Evolutionary conservation across 1,284 basidiomycete genomes (phyloP).

Genomic region (Nidula niveotomentosa): DNA sequence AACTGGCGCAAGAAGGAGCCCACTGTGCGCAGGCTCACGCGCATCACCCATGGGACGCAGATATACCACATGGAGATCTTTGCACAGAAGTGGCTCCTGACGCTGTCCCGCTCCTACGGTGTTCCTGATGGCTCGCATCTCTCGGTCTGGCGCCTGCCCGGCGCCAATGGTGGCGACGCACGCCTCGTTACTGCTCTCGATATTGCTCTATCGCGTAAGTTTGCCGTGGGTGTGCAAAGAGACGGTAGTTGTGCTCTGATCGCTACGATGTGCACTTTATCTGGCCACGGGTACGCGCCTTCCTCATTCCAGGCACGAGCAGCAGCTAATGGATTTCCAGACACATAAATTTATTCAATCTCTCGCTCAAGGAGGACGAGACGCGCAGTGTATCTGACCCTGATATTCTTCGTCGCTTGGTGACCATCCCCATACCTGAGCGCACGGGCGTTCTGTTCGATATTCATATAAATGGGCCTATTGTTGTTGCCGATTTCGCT

Average conservation of each 20-base stretch:
- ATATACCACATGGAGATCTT: constrained; percentile 45
- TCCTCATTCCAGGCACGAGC: too few species aligned
- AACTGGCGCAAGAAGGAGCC: constrained; percentile 45
- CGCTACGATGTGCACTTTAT: background rate
- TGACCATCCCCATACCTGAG: constrained; percentile 10
- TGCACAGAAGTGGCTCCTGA: constrained; percentile 44
- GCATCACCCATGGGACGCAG: constrained; percentile 32
- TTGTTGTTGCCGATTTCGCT: constrained; percentile 34
- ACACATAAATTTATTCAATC: background rate
- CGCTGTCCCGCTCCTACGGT: constrained; percentile 32
- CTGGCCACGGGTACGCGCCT: too few species aligned
- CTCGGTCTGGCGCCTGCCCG: constrained; percentile 34
- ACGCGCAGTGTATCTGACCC: background rate
- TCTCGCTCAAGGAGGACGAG: constrained; percentile 1
- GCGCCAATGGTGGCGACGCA: background rate
- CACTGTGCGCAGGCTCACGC: constrained; percentile 30
- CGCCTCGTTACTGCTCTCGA: background rate
- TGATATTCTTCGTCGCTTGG: background rate
- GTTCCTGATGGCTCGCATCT: constrained; percentile 24
- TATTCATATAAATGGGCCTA: constrained; percentile 23
- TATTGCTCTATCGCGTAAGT: background rate
- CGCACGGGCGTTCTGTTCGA: constrained; percentile 17
- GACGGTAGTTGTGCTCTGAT: background rate
- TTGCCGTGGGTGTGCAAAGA: background rate
- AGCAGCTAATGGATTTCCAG: too few species aligned